phyloP scores from a whole-genome alignment of 495 filamentous ascomycete genomes.

The Aspergillus avenaceus region DNA sequence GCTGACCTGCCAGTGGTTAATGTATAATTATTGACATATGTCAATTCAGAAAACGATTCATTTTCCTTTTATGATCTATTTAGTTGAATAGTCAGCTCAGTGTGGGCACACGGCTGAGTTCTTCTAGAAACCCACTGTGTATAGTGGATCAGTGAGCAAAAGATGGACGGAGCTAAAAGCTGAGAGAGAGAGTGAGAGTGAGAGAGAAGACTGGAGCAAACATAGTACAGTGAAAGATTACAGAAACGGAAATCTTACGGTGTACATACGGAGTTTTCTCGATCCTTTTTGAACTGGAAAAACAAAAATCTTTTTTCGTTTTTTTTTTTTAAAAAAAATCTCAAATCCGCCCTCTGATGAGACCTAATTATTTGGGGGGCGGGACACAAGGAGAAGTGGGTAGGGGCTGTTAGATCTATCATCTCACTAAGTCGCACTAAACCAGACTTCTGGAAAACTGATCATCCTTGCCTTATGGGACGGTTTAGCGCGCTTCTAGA shows the following conservation, averaged over 20 bases:
- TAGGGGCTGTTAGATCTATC: conserved; percentile 40
- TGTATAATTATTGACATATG: conserved; percentile 1
- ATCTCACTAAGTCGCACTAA: conserved; percentile 41
- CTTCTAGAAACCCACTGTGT: conserved; percentile 8
- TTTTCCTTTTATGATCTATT: conserved; percentile 7
- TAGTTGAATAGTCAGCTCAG: not conserved
- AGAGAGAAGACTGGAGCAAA: not conserved
- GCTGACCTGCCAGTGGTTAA: not conserved
- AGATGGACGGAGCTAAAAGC: too few relatives aligned
- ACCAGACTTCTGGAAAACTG: conserved; percentile 38
- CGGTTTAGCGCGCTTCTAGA: conserved; percentile 32
- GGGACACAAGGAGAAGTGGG: conserved; percentile 18
- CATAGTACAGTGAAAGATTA: not conserved
- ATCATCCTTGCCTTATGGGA: conserved; percentile 37
- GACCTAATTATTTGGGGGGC: conserved; percentile 5
- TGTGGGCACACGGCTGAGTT: not conserved
- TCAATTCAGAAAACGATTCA: conserved; percentile 5
- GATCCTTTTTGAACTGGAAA: too few relatives aligned
- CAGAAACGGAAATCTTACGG: not conserved
- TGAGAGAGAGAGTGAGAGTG: not conserved
- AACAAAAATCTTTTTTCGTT: too few relatives aligned
- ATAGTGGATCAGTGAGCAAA: conserved; percentile 7
- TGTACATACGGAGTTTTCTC: not conserved
- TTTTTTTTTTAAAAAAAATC: not conserved
- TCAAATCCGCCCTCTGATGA: conserved; percentile 5